Conservation (phyloP, 441 rosid species). For the Breynia disticha region DNA sequence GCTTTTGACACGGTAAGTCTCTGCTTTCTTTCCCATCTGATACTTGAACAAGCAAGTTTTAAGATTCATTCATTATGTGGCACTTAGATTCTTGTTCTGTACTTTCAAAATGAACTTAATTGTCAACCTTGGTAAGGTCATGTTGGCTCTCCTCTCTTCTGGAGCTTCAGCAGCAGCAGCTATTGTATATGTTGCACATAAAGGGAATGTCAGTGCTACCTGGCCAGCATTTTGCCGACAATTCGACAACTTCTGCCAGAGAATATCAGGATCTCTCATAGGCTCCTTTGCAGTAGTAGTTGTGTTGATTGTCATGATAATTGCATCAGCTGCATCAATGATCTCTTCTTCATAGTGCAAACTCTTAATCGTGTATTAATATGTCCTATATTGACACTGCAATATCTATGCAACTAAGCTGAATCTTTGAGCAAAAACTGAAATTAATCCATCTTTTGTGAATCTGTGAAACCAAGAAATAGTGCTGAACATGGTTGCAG, state of each 20-base stretch:
- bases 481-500: too few relatives aligned
- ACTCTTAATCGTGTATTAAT: too few relatives aligned
- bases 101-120: neutral
- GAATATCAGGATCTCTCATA: slow-evolving; percentile 45
- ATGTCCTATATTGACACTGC: too few relatives aligned
- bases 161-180: slow-evolving; percentile 72
- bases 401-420: too few relatives aligned
- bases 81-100: too few relatives aligned
- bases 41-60: too few relatives aligned
- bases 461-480: too few relatives aligned
- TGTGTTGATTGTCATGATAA: slow-evolving; percentile 34
- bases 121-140: slow-evolving; percentile 28
- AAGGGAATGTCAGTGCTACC: slow-evolving; percentile 47
- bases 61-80: too few relatives aligned
- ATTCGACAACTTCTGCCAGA: slow-evolving; percentile 41
- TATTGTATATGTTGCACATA: slow-evolving; percentile 52
- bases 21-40: neutral
- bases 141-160: slow-evolving; percentile 44
- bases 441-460: too few relatives aligned
- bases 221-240: slow-evolving; percentile 62
- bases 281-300: slow-evolving; percentile 47
- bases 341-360: too few relatives aligned
- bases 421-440: too few relatives aligned
- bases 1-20: slow-evolving; percentile 41
- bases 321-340: slow-evolving; percentile 24